Percentiles rank a stretch among this genome's conserved stretches.
These are phyloP conservation scores for Lenzites betulinus DNA, from an alignment of 768 basidiomycete genomes.

Conservation along the genomic window DNA sequence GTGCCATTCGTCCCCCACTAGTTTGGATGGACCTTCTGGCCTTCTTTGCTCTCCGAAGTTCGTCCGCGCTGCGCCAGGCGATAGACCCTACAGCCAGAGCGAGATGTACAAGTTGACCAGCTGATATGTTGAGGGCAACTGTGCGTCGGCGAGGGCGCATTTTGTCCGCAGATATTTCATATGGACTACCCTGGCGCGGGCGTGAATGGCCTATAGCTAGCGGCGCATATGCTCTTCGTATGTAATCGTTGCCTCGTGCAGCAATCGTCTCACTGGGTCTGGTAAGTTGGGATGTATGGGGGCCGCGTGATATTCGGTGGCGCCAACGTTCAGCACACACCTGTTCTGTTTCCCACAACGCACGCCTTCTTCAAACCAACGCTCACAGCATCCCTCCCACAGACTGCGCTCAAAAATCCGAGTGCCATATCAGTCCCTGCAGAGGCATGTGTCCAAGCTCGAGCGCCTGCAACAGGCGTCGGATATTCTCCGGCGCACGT, in stretches of 20 bases:
- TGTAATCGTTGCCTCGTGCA: too few species aligned
- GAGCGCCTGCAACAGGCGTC: slow-evolving; percentile 81
- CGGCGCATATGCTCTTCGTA: too few species aligned
- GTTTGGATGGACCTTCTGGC: not conserved
- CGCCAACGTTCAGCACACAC: not conserved
- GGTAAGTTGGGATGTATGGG: too few species aligned
- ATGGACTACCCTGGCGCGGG: too few species aligned
- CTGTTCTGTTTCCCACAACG: not conserved
- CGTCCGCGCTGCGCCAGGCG: too few species aligned
- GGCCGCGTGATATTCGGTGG: slow-evolving; percentile 2
- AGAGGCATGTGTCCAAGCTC: slow-evolving; percentile 68
- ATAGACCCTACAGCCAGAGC: too few species aligned
- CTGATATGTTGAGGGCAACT: too few species aligned
- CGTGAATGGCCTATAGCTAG: too few species aligned
- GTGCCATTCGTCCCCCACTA: not conserved
- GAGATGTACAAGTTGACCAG: too few species aligned
- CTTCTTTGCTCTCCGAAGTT: not conserved
- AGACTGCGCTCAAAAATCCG: slow-evolving; percentile 88
- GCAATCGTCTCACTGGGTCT: not conserved
- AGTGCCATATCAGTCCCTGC: slow-evolving; percentile 76
- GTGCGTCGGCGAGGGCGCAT: too few species aligned
- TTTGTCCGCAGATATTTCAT: too few species aligned
- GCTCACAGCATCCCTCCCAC: slow-evolving; percentile 3
- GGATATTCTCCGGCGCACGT: slow-evolving; percentile 80
- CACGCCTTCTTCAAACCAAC: not conserved